Evolutionary conservation across 441 rosid genomes (phyloP), one percentile per base, ranked within the genome.

Genomic region (Adansonia rubrostipa): DNA sequence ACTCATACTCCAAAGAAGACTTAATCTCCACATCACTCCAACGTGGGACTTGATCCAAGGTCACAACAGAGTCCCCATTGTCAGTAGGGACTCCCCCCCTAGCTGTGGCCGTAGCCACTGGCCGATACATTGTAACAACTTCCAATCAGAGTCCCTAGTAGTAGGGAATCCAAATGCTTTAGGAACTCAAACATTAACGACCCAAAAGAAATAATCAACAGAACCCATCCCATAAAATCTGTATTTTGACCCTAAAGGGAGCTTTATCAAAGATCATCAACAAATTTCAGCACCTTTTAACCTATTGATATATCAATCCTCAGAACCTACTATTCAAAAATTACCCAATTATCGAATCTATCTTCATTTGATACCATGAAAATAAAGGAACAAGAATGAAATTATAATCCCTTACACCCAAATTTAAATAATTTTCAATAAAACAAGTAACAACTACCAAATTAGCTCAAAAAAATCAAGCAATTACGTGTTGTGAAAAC

Each of bases 1-100:
- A 86, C 76, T 91, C 98, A 79, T 82, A 83, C 40, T 86, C 91
- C 64, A 91, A 80, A 15, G 95, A 82, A 9, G 83, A 84, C 79
- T 94, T 89, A 80, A 84, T 86, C 84, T 96, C 99, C 33, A 90
- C 90, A 87, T 94, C 98, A 85, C 87, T 88, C 98, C 98, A 96
- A 33, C 98, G 87, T 0, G 98, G 99, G 76, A 94, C 91, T 82
- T 96, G 99, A 86, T 96, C 97, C 83, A 96, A 85, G 56, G 94
- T 90, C 84, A 93, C 96, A 10, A 94, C 92, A 79, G 87, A 85
- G 82, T 93, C 94, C 75, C 76, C 94, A 70, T 85, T 92, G 82
- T 85, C 95, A 3, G 91, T 88, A 3, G 98, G 98, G n/a, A 82
- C 77, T 33, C 97, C 99, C 69, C 97, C 97, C 44, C 88, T 86